phyloP scores from a whole-genome alignment of 768 basidiomycete genomes.

The Serendipita sp. region DNA sequence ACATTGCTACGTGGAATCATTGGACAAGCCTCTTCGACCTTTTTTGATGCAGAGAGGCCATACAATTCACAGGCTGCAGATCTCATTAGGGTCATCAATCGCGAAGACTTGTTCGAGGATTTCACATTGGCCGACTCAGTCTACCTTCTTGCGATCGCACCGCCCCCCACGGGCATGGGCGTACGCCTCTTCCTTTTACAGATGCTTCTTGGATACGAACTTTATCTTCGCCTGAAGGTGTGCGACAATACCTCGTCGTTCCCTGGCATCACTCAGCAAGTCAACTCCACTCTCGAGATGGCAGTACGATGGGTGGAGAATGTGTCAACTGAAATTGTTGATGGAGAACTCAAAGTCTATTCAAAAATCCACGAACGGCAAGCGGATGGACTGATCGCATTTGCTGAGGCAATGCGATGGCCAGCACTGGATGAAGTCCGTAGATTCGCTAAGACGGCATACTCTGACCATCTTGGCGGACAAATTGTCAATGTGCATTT shows the following conservation, averaged over 20 bases:
- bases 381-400: constrained; percentile 5
- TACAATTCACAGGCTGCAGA: constrained; percentile 3
- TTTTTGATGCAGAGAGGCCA: neutral
- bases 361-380: constrained; percentile 5
- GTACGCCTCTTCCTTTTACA: constrained; percentile 6
- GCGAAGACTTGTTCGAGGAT: constrained; percentile 2
- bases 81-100: neutral
- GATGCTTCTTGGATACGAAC: constrained; percentile 2
- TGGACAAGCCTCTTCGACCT: neutral
- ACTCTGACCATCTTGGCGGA: neutral
- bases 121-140: neutral
- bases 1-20: neutral
- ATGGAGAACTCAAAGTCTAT: constrained; percentile 3
- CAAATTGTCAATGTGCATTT: constrained; percentile 6
- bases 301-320: constrained; percentile 3
- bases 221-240: constrained; percentile 1
- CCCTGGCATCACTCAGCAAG: constrained; percentile 1
- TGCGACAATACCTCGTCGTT: neutral
- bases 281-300: constrained; percentile 1
- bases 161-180: constrained; percentile 3
- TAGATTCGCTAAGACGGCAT: neutral
- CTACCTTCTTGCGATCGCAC: constrained; percentile 4
- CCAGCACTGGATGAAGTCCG: constrained; percentile 4
- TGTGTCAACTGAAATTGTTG: neutral
- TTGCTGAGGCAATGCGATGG: constrained; percentile 7